A percentile compares a stretch with the other conserved stretches of the same genome.
Evolutionary conservation across 371 early-diverging fungal genomes (phyloP).

Genomic region (Edhazardia aedis): DNA sequence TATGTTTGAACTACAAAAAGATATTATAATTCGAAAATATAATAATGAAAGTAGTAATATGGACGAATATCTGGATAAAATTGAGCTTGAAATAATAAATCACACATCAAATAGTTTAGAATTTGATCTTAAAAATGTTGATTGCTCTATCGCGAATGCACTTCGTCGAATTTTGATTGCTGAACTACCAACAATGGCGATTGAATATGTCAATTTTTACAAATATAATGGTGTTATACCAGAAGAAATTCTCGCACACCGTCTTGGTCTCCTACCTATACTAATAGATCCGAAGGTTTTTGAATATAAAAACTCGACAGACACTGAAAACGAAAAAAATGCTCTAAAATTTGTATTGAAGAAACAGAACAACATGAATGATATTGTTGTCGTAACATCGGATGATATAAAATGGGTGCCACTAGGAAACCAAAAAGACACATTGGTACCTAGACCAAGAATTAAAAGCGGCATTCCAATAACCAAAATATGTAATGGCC

Average conservation of each 20-base stretch:
- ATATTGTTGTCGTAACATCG: slow-evolving; percentile 52
- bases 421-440: slow-evolving; percentile 60
- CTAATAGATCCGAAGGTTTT: slow-evolving; percentile 58
- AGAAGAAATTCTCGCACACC: slow-evolving; percentile 86
- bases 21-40: too few relatives aligned
- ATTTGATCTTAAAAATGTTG: slow-evolving; percentile 27
- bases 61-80: slow-evolving; percentile 7
- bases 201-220: slow-evolving; percentile 71
- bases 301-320: slow-evolving; percentile 46
- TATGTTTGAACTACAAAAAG: too few relatives aligned
- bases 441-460: slow-evolving; percentile 51
- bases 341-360: slow-evolving; percentile 69
- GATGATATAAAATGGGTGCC: slow-evolving; percentile 61
- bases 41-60: background rate
- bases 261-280: slow-evolving; percentile 84
- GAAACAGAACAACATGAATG: slow-evolving; percentile 42
- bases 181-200: slow-evolving; percentile 51
- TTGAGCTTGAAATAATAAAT: slow-evolving; percentile 14
- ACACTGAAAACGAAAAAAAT: slow-evolving; percentile 61
- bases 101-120: slow-evolving; percentile 5
- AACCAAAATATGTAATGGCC: slow-evolving; percentile 75
- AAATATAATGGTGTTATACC: slow-evolving; percentile 78
- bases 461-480: slow-evolving; percentile 67
- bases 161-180: slow-evolving; percentile 36
- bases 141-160: slow-evolving; percentile 41